phyloP scores from a whole-genome alignment of 441 rosid species.

The Lepidium campestre region DNA sequence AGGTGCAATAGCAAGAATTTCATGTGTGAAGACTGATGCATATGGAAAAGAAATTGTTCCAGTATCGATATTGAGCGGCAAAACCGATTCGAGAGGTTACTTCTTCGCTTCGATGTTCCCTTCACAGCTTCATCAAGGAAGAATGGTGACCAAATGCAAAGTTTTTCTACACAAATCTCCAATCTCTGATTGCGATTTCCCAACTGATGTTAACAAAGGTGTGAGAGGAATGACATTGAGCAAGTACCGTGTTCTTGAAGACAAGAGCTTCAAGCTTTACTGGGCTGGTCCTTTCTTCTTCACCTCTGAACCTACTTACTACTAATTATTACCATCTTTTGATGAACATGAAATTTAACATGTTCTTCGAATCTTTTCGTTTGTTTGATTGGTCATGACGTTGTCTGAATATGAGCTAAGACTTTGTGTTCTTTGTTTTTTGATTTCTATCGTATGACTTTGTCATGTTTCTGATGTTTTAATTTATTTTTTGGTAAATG shows the following conservation, averaged over 20 bases:
- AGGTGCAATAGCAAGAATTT: constrained; percentile 43
- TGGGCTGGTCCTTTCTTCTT: constrained; percentile 43
- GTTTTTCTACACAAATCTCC: constrained; percentile 43
- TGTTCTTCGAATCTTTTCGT: constrained; percentile 10
- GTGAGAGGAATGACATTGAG: constrained; percentile 33
- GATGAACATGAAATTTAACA: neutral
- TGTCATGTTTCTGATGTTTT: neutral
- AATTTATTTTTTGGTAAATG: neutral
- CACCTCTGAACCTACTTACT: constrained; percentile 33
- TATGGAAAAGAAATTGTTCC: constrained; percentile 49
- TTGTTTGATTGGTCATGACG: constrained; percentile 14
- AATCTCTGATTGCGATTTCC: constrained; percentile 30
- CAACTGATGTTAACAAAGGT: constrained; percentile 42
- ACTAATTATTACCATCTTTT: constrained; percentile 5
- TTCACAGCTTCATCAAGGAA: constrained; percentile 26
- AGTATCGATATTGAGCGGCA: constrained; percentile 33
- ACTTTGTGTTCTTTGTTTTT: constrained; percentile 6
- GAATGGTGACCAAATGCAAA: constrained; percentile 45
- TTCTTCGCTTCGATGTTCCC: constrained; percentile 43
- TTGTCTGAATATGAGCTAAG: constrained; percentile 19
- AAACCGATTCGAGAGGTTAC: constrained; percentile 45
- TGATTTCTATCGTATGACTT: neutral
- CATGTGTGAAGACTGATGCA: constrained; percentile 41
- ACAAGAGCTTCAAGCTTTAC: constrained; percentile 49
- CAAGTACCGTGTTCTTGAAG: constrained; percentile 26